phyloP scores from a whole-genome alignment of 768 basidiomycete genomes.

The Imleria badia region DNA sequence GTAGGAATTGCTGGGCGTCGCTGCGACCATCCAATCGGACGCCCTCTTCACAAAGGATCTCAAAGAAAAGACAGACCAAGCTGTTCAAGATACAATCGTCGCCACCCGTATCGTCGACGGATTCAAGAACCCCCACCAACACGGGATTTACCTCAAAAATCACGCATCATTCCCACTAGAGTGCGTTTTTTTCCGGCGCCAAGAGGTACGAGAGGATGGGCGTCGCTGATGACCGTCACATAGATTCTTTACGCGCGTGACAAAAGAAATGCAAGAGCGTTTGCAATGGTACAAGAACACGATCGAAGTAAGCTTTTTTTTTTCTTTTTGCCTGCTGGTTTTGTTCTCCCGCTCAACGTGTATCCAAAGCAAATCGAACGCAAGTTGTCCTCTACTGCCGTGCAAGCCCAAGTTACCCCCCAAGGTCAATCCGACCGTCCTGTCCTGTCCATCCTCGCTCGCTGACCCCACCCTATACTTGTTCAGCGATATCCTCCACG shows the following conservation, averaged over 20 bases:
- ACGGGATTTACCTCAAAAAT: slow-evolving; percentile 68
- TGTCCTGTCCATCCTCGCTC: neutral
- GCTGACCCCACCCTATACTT: neutral
- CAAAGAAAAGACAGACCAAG: slow-evolving; percentile 71
- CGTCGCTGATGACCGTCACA: neutral
- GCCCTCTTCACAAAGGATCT: slow-evolving; percentile 65
- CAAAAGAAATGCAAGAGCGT: slow-evolving; percentile 68
- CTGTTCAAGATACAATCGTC: slow-evolving; percentile 77
- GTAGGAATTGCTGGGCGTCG: slow-evolving; percentile 65
- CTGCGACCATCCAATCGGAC: slow-evolving; percentile 66
- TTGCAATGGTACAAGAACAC: slow-evolving; percentile 78
- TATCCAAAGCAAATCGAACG: slow-evolving; percentile 62
- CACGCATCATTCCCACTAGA: slow-evolving; percentile 82
- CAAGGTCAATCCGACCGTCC: slow-evolving; percentile 50
- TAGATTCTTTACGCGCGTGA: slow-evolving; percentile 73
- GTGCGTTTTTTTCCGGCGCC: slow-evolving; percentile 40
- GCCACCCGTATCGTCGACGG: slow-evolving; percentile 78
- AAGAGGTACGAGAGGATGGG: neutral
- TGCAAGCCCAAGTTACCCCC: slow-evolving; percentile 66
- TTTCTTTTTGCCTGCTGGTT: too few relatives aligned
- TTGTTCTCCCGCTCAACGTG: neutral
- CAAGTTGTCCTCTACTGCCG: slow-evolving; percentile 66
- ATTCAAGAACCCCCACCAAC: slow-evolving; percentile 72
- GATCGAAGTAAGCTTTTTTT: slow-evolving; percentile 56
- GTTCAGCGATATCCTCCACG: slow-evolving; percentile 66